phyloP scores from a whole-genome alignment of 1,284 basidiomycete genomes.

The Wolfiporia cocos region DNA sequence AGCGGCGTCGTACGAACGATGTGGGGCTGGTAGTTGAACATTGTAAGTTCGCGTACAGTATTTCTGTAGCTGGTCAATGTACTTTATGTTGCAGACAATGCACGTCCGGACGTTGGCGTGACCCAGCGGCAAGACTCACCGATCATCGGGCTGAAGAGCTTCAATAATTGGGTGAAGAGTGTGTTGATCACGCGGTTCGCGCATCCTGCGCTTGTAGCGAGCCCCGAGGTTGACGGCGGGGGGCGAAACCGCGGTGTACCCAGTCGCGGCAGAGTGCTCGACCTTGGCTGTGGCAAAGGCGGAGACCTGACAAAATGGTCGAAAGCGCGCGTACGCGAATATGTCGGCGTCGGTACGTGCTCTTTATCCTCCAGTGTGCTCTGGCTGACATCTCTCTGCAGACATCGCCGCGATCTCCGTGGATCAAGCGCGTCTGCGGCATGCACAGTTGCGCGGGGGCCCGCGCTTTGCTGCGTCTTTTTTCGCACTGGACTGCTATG shows the following conservation, averaged over 20 bases:
- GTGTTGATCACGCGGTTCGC: conserved; percentile 88
- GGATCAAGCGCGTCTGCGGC: conserved; percentile 80
- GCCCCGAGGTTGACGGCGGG: conserved; percentile 9
- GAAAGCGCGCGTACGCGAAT: conserved; percentile 77
- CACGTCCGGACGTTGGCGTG: conserved; percentile 86
- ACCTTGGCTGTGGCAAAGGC: conserved; percentile 97
- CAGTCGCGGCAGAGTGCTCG: conserved; percentile 81
- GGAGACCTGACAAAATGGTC: conserved; percentile 97
- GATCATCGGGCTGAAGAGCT: conserved; percentile 94
- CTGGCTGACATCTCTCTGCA: conserved; percentile 23
- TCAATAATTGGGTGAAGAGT: conserved; percentile 99
- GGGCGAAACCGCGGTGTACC: no score
- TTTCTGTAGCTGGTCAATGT: not conserved
- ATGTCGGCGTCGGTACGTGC: conserved; percentile 76
- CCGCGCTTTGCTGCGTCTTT: conserved; percentile 75
- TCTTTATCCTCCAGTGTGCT: conserved; percentile 2
- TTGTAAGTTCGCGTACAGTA: conserved; percentile 39
- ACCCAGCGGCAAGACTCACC: conserved; percentile 84
- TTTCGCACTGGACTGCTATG: conserved; percentile 87
- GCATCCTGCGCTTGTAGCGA: conserved; percentile 50
- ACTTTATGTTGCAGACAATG: conserved; percentile 62
- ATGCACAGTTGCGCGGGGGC: conserved; percentile 34
- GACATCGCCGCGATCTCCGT: conserved; percentile 91
- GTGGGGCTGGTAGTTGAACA: conserved; percentile 66
- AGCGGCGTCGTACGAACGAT: conserved; percentile 47